A percentile compares a stretch with the other conserved stretches of the same genome.
phyloP scores from a whole-genome alignment of 2,329 filamentous ascomycete species.

The Lasiodiplodia theobromae region DNA sequence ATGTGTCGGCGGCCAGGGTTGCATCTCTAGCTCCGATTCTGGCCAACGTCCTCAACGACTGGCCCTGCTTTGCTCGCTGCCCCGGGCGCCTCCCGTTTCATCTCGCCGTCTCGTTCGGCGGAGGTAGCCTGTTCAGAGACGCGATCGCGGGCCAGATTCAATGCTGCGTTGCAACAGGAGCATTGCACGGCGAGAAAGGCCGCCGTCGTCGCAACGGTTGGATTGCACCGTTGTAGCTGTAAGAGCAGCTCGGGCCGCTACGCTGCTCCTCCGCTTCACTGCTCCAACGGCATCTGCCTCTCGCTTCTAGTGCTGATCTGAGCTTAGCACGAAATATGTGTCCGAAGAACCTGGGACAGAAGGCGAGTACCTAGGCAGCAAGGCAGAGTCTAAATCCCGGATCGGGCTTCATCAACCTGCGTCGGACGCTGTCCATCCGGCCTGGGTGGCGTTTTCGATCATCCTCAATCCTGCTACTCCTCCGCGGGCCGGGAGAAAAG shows the following conservation, averaged over 20 bases:
- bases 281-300: neutral
- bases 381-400: neutral
- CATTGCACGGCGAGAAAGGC: neutral
- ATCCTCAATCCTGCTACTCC: neutral
- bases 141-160: neutral
- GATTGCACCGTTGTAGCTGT: neutral
- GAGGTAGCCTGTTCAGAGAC: neutral
- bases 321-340: slow-evolving; percentile 6
- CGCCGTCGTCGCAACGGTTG: neutral
- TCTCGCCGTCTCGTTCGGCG: neutral
- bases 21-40: neutral
- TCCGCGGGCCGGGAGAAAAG: neutral
- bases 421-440: slow-evolving; percentile 11
- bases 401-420: neutral
- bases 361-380: neutral
- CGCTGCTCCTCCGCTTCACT: neutral
- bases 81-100: slow-evolving; percentile 6
- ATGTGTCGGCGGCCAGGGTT: slow-evolving; percentile 24
- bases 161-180: slow-evolving; percentile 4
- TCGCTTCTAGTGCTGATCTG: slow-evolving; percentile 17
- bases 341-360: neutral
- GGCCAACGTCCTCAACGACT: neutral
- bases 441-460: slow-evolving; percentile 6
- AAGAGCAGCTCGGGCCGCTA: neutral
- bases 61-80: neutral